phyloP scores from a whole-genome alignment of 495 filamentous ascomycete species.

The Massariosphaeria phaeospora region DNA sequence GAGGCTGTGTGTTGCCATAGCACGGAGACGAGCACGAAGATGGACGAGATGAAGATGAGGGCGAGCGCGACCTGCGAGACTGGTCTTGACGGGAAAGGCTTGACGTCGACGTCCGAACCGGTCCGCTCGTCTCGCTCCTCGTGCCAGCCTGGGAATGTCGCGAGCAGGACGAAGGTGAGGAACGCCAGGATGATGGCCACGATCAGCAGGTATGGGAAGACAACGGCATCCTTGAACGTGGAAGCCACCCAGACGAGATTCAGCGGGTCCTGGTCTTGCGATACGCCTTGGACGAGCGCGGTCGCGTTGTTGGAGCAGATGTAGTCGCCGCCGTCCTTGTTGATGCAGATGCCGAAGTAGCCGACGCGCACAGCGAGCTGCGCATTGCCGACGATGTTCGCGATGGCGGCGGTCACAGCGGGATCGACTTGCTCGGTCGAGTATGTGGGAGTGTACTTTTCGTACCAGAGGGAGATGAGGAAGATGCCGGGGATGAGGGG shows the following conservation, averaged over 20 bases:
- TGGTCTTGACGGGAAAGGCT: slow-evolving; percentile 70
- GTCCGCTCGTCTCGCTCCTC: slow-evolving; percentile 59
- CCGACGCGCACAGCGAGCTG: slow-evolving; percentile 65
- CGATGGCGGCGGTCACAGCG: slow-evolving; percentile 68
- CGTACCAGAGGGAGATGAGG: slow-evolving; percentile 71
- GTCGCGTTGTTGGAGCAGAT: slow-evolving; percentile 76
- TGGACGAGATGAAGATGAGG: slow-evolving; percentile 72
- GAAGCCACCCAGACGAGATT: slow-evolving; percentile 76
- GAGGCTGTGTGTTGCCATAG: slow-evolving; percentile 85
- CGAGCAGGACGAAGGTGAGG: slow-evolving; percentile 66
- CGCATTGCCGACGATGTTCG: slow-evolving; percentile 65
- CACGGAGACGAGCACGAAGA: slow-evolving; percentile 72
- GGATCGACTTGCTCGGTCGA: slow-evolving; percentile 78
- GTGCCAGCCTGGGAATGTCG: slow-evolving; percentile 79
- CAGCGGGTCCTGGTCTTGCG: slow-evolving; percentile 67
- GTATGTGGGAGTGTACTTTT: slow-evolving; percentile 59
- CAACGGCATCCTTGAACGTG: slow-evolving; percentile 76
- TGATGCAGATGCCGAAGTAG: slow-evolving; percentile 74
- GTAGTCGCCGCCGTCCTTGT: slow-evolving; percentile 64
- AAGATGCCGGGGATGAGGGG: slow-evolving; percentile 74
- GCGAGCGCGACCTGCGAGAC: slow-evolving; percentile 70
- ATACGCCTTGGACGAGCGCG: slow-evolving; percentile 62
- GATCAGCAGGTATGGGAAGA: slow-evolving; percentile 77
- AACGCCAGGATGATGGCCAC: slow-evolving; percentile 79
- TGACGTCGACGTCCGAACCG: slow-evolving; percentile 65